phyloP scores from a whole-genome alignment of 1,284 basidiomycete genomes.

The Tylopilus sp. region DNA sequence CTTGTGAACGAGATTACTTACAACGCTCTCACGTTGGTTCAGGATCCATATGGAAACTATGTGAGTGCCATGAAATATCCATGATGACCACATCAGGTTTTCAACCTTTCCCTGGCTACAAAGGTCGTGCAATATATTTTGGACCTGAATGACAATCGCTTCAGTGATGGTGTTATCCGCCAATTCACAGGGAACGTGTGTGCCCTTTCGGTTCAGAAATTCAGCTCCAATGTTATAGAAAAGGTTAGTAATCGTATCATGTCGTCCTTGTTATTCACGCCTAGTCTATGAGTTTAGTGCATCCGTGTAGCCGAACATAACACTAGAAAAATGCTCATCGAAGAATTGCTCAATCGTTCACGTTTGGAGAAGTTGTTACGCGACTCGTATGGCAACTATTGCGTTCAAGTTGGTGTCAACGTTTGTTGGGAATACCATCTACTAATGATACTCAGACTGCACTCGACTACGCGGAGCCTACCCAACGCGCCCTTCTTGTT shows the following conservation, averaged over 20 bases:
- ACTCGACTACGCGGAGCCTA: slow-evolving; percentile 90
- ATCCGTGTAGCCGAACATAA: slow-evolving; percentile 95
- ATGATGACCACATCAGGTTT: neutral
- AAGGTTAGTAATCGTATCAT: slow-evolving; percentile 51
- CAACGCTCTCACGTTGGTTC: slow-evolving; percentile 95
- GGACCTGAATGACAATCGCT: slow-evolving; percentile 96
- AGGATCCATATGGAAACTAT: slow-evolving; percentile 98
- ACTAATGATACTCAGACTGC: slow-evolving; percentile 64
- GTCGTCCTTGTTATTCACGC: neutral
- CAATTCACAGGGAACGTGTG: slow-evolving; percentile 99
- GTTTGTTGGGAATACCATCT: slow-evolving; percentile 2
- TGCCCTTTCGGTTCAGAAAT: slow-evolving; percentile 97
- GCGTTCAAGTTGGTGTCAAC: slow-evolving; percentile 64
- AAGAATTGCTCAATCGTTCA: slow-evolving; percentile 92
- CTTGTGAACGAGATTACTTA: slow-evolving; percentile 99
- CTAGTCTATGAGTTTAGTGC: slow-evolving; percentile 57
- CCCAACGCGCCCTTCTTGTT: slow-evolving; percentile 80
- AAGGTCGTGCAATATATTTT: slow-evolving; percentile 96
- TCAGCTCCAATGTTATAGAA: slow-evolving; percentile 93
- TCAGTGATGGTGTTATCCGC: slow-evolving; percentile 95
- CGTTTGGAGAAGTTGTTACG: slow-evolving; percentile 94
- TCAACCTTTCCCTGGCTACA: slow-evolving; percentile 8
- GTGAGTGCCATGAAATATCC: slow-evolving; percentile 44
- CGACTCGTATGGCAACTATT: slow-evolving; percentile 94
- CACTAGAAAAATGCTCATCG: slow-evolving; percentile 92